Evolutionary conservation across 176 grass and related monocot genomes (phyloP), one percentile per base, ranked within the genome.

Genomic region (Typha latifolia): DNA sequence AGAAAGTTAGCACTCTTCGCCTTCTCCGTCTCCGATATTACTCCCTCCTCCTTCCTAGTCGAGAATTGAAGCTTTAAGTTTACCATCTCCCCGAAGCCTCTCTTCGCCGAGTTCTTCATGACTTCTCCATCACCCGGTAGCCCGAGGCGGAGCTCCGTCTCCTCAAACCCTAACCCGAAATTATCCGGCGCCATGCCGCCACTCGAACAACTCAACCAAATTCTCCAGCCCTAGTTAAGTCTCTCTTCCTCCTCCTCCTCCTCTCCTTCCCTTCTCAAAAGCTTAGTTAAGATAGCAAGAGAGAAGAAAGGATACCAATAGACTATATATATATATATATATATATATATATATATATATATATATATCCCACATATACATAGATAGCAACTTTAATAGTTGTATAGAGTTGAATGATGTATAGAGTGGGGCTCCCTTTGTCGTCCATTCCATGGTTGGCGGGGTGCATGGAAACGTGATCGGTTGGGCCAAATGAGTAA

Each of bases 91-190:
- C 86, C 82, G 56, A 89, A 96, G 4, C 74, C 80, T 74, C 92
- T 88, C 82, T 96, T 96, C 20, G 65, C 72, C 14, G 82, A 74
- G 76, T 48, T 81, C 76, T 82, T 95, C 72, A 79, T 66, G 7
- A 69, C 76, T 24, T 85, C 91, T 21, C 52, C 69, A 18, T 72
- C 93, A 53, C 93, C 88, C 0, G 88, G 88, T 78, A 91, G 71
- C 63, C 93, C 85, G 71, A 96, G 93, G 10, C 88, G 50, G 80
- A 96, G 93, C 85, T 96, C 93, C 63, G 93, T 96, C 82, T 79
- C 88, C 31, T 86, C 87, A 69, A 71, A 85, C 69, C 81, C 80
- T 80, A 80, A 75, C 70, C 85, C 77, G 84, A 74, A 74, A 57
- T 74, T 72, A 62, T 76, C 79, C 79, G 71, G 84, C 70, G 64